Conservation (phyloP, 768 basidiomycete genomes). For the Leccinum variicolor region DNA sequence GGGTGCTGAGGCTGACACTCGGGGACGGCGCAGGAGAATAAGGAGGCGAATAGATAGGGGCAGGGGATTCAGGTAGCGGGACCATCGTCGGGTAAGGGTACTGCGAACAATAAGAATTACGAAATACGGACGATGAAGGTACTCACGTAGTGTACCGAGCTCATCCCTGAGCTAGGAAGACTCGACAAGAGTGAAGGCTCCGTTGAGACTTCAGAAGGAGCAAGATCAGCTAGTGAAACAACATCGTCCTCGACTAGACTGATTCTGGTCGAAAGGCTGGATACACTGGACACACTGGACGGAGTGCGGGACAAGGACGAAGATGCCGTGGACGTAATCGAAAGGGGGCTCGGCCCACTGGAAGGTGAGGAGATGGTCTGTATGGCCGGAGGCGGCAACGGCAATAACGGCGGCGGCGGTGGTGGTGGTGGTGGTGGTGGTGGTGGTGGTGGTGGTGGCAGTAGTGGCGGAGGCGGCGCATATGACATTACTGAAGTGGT, state of each 20-base stretch:
- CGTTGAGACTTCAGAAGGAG: constrained; percentile 42
- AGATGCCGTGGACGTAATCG: constrained; percentile 30
- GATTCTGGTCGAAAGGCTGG: constrained; percentile 41
- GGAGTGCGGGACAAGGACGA: constrained; percentile 36
- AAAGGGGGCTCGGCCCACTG: constrained; percentile 29
- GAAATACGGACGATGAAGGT: background rate
- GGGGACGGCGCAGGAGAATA: constrained; percentile 41
- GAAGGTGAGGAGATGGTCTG: constrained; percentile 30
- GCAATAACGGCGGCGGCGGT: background rate
- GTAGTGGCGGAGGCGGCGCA: background rate
- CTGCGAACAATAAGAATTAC: constrained; percentile 9
- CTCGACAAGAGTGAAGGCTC: constrained; percentile 58
- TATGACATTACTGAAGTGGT: constrained; percentile 21
- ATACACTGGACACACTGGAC: constrained; percentile 37
- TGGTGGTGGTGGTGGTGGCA: too few species aligned
- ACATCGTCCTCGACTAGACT: constrained; percentile 34
- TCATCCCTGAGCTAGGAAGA: constrained; percentile 21
- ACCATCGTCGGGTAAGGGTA: constrained; percentile 33
- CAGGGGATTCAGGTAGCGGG: constrained; percentile 27
- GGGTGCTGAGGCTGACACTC: constrained; percentile 51
- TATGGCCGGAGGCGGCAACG: constrained; percentile 13
- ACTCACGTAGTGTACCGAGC: constrained; percentile 36
- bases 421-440: background rate
- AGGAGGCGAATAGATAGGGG: constrained; percentile 25
- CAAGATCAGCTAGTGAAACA: constrained; percentile 16